These are phyloP conservation scores for Leccinum fibrillosum DNA, from an alignment of 768 basidiomycete species.

Conservation along the genomic window DNA sequence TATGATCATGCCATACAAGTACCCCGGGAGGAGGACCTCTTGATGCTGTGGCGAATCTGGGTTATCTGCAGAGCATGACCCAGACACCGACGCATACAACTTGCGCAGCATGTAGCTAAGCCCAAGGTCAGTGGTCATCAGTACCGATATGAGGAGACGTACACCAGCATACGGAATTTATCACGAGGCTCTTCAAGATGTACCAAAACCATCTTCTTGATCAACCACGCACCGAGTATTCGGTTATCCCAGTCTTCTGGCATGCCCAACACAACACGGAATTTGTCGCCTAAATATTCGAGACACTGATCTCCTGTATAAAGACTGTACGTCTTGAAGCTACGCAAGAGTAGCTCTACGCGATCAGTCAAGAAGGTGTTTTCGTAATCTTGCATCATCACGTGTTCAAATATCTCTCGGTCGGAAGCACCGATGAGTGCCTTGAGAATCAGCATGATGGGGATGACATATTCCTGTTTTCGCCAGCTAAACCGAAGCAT, in stretches of 20 bases:
- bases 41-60: constrained; percentile 99
- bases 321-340: constrained; percentile 91
- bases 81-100: constrained; percentile 86
- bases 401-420: constrained; percentile 93
- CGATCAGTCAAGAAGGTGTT: constrained; percentile 98
- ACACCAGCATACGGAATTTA: constrained; percentile 95
- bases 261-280: constrained; percentile 83
- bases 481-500: constrained; percentile 96
- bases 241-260: constrained; percentile 93
- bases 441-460: constrained; percentile 94
- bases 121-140: constrained; percentile 6
- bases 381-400: constrained; percentile 95
- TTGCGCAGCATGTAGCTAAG: constrained; percentile 95
- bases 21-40: constrained; percentile 92
- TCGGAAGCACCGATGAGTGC: constrained; percentile 89
- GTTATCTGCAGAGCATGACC: constrained; percentile 89
- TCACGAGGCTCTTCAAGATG: constrained; percentile 85
- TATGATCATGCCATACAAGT: constrained; percentile 93
- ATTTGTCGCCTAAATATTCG: constrained; percentile 95
- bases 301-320: constrained; percentile 88
- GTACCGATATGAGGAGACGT: constrained; percentile 10
- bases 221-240: constrained; percentile 75
- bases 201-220: constrained; percentile 85
- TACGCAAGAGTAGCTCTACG: constrained; percentile 88
- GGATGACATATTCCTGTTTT: constrained; percentile 98